Evolutionary conservation across 2,329 filamentous ascomycete species (phyloP), one percentile per base, ranked within the genome.

Genomic region (Cercospora janseana): DNA sequence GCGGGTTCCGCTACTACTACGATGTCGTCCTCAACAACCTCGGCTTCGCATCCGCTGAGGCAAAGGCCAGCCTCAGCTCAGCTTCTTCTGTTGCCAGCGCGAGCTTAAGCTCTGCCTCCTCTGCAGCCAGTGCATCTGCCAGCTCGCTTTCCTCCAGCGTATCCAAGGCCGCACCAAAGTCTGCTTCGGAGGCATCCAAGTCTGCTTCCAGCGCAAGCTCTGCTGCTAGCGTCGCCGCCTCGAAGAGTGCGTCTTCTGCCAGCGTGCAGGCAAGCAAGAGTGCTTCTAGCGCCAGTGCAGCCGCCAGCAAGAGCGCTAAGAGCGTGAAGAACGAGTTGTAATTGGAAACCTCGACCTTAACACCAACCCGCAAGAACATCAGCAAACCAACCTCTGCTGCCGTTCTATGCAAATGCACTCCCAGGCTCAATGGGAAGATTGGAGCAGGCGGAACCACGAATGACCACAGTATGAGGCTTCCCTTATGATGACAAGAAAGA

Each of bases 1-100:
- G 57, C 45, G 45, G 53, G 18, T 60, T 62, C 56, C 63, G 63
- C 46, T 56, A 64, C 54, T 69, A 65, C 63, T 69, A 68, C 66
- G 67, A 75, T 60, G 71, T 68, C 63, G 59, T 72, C 59, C 69
- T 72, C 67, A 69, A 70, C 54, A 66, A 75, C 61, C 51, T 75
- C 49, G 74, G 74, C 49, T 61, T 77, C 29, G 72, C 70, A 48
- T 70, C 69, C 35, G 69, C 66, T 27, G 58, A 68, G 40, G 67
- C 66, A 41, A 60, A 65, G 56, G 46, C 60, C 37, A 67, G 64
- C 55, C 49, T 69, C 52, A 67, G 65, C 61, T 69, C 66, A 51
- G 63, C 62, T 37, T 63, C 63, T 23, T 62, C 55, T 18, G 55
- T 49, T 18, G 63, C 60, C 13, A 60, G 56, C 37, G 44, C 40